Evolutionary conservation across 2,329 filamentous ascomycete genomes (phyloP).

Genomic region (Niveomyces coronatus): DNA sequence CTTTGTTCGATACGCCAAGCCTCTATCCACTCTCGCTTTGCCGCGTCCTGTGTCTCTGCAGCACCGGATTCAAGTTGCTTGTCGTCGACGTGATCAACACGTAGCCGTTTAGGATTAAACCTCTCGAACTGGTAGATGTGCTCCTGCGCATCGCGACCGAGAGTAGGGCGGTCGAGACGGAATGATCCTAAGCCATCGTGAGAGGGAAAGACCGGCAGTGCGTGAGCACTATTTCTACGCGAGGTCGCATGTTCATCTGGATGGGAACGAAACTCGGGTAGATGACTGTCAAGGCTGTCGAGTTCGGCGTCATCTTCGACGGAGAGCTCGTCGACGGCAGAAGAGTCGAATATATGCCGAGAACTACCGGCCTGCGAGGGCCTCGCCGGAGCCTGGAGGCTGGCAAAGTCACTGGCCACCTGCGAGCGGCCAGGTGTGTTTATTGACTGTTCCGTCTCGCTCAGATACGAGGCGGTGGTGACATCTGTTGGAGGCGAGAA

Average conservation of each 20-base stretch:
- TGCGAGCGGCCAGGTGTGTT: constrained; percentile 58
- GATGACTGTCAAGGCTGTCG: constrained; percentile 85
- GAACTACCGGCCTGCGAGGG: constrained; percentile 43
- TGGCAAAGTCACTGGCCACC: constrained; percentile 73
- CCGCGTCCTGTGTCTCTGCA: constrained; percentile 43
- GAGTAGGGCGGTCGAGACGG: constrained; percentile 46
- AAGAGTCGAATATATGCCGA: constrained; percentile 27
- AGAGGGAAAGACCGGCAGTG: constrained; percentile 61
- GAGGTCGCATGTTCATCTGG: constrained; percentile 22
- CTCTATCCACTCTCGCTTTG: constrained; percentile 78
- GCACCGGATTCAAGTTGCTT: constrained; percentile 29
- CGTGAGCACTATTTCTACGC: constrained; percentile 28
- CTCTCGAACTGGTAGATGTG: constrained; percentile 83
- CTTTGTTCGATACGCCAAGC: constrained; percentile 89
- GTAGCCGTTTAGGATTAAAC: constrained; percentile 63
- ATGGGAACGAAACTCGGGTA: constrained; percentile 73
- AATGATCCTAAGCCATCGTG: constrained; percentile 93
- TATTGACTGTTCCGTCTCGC: constrained; percentile 56
- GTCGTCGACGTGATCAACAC: constrained; percentile 41
- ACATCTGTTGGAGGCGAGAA: constrained; percentile 67
- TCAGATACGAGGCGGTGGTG: constrained; percentile 56
- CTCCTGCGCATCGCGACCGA: constrained; percentile 57
- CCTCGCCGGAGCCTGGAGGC: constrained; percentile 57
- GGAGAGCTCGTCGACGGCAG: constrained; percentile 26
- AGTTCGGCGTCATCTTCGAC: constrained; percentile 66